Evolutionary conservation across 2,329 filamentous ascomycete genomes (phyloP), one percentile per base, ranked within the genome.

Genomic region (Colletotrichum destructivum): DNA sequence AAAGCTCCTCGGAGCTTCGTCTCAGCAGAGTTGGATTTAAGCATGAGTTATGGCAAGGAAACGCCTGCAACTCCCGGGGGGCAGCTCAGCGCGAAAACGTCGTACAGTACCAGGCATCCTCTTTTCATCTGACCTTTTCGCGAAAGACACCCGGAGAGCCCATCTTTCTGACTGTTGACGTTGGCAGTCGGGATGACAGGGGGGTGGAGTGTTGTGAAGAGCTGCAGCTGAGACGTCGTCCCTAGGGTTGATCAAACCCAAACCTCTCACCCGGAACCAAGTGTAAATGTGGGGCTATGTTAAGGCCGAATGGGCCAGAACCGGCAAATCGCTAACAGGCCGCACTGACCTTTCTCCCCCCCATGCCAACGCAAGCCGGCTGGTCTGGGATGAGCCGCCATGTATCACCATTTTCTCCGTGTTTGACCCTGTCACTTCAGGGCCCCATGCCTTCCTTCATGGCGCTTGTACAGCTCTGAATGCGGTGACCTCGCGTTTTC

Each of bases 211-310:
- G 64, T 54, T 15, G 55, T 57, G 7, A 26, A 42, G 52, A 62
- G 64, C 64, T 55, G 68, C 68, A 57, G 68, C 69, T 74, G 75
- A 76, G 69, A 77, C 75, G 69, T 44, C 31, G 61, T 47, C 35
- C 71, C 75, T 73, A 42, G 73, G 63, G 69, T 52, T 52, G 74
- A 73, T 77, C 73, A 77, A 77, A 77, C 76, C 61, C 54, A 49
- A 71, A 71, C 60, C 52, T 64, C 57, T 46, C 40, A 46, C 13
- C 46, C 52, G 69, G 52, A 63, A 26, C 69, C 18, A 71, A 46
- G 65, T 54, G 23, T n/a, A 7, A 18, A 47, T 15, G 60, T 21
- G 65, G 65, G 42, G 4, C 3, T 23, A 16, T 40, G 65, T 55
- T 71, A 71, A 35, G 42, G 11, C 8, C 3, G 3, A 47, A 1